phyloP scores from a whole-genome alignment of 2,329 filamentous ascomycete species.

The Nakataea oryzae region DNA sequence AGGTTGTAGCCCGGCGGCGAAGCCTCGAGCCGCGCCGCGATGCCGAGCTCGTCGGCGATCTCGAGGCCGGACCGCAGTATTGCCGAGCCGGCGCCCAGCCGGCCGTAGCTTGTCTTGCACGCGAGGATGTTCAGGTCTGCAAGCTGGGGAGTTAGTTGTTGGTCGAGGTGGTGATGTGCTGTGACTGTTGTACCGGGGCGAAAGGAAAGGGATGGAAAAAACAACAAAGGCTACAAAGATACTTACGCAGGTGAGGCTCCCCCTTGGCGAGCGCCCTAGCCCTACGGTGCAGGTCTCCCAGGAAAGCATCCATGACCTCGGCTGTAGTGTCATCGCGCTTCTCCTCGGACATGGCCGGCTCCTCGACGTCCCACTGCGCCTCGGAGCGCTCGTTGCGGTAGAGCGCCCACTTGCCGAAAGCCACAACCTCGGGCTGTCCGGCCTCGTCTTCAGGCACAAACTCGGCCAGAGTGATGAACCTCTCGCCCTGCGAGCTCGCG shows the following conservation, averaged over 20 bases:
- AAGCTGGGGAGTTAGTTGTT: not conserved
- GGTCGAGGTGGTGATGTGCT: not conserved
- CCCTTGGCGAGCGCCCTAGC: slow-evolving; percentile 12
- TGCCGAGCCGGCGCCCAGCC: slow-evolving; percentile 17
- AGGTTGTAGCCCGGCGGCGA: slow-evolving; percentile 16
- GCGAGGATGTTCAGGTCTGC: slow-evolving; percentile 15
- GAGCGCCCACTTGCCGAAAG: slow-evolving; percentile 17
- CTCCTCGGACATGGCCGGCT: slow-evolving; percentile 8
- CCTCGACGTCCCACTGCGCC: slow-evolving; percentile 14
- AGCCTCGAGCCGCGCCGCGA: slow-evolving; percentile 15
- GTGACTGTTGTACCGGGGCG: too few species aligned
- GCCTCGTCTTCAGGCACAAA: slow-evolving; percentile 6
- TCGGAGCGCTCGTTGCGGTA: slow-evolving; percentile 11
- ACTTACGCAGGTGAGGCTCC: slow-evolving; percentile 15
- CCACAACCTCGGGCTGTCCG: slow-evolving; percentile 14
- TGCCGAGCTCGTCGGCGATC: slow-evolving; percentile 15
- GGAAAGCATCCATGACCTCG: slow-evolving; percentile 13
- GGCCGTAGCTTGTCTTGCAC: slow-evolving; percentile 10
- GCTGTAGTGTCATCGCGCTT: slow-evolving; percentile 11
- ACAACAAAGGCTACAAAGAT: not conserved
- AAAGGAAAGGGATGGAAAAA: not conserved
- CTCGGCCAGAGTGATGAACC: slow-evolving; percentile 15
- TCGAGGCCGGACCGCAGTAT: slow-evolving; percentile 14
- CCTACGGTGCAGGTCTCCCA: slow-evolving; percentile 12
- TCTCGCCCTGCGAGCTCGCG: slow-evolving; percentile 4